phyloP scores from a whole-genome alignment of 2,329 filamentous ascomycete species.

The Lecanoromycetidae sp. region DNA sequence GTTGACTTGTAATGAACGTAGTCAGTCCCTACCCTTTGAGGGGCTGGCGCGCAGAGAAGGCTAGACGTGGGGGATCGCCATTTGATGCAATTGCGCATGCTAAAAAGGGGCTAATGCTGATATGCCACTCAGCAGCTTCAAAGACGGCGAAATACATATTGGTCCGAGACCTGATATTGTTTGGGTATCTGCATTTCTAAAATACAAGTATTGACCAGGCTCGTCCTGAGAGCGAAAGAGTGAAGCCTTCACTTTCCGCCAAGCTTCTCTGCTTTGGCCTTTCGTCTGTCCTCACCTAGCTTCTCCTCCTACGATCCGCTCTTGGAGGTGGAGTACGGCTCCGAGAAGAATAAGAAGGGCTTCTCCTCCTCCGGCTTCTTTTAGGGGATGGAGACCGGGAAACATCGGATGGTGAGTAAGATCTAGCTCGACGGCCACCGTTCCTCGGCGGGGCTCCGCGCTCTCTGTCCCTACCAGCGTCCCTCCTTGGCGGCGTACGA shows the following conservation, averaged over 20 bases:
- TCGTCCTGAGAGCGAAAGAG: no score
- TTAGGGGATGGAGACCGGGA: slow-evolving; percentile 23
- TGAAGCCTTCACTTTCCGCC: not conserved
- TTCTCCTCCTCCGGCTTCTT: slow-evolving; percentile 24
- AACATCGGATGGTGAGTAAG: slow-evolving; percentile 5
- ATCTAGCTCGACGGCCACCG: slow-evolving; percentile 4
- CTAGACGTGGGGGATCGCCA: not conserved
- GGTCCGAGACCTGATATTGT: not conserved
- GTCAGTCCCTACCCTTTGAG: not conserved
- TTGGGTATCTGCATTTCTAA: not conserved
- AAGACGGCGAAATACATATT: not conserved
- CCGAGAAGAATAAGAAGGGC: slow-evolving; percentile 25
- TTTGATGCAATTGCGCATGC: not conserved
- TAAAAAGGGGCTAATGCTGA: slow-evolving; percentile 5
- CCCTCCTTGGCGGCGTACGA: slow-evolving; percentile 10
- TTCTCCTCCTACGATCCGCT: slow-evolving; percentile 20
- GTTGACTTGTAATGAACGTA: not conserved
- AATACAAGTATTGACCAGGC: not conserved
- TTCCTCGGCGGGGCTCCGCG: not conserved
- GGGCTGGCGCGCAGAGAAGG: not conserved
- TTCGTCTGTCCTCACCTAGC: slow-evolving; percentile 15
- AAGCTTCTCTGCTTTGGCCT: not conserved
- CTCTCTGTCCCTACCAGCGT: slow-evolving; percentile 3
- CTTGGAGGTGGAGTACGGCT: slow-evolving; percentile 26
- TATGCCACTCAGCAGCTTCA: not conserved